Evolutionary conservation across 257 asterid species (phyloP), one percentile per base, ranked within the genome.

Genomic region (Osmanthus fragrans): DNA sequence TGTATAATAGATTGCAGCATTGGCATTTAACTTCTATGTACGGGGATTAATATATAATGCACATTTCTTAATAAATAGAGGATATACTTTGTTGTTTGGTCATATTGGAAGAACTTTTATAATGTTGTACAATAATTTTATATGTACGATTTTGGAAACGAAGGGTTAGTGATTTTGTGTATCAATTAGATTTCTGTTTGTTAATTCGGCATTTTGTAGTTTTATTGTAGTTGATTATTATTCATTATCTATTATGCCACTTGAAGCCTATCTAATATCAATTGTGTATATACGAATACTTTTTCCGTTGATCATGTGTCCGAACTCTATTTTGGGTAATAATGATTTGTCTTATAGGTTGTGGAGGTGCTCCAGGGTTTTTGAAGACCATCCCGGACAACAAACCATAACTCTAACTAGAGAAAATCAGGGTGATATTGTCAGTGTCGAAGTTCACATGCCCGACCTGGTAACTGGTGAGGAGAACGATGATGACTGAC

Each of bases 361-460:
- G 93, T 82, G 81, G 88, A 80, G 67, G 77, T 85, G 73, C 96
- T 94, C 4, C 77, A 70, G 80, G 87, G 74, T 15, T 91, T 92
- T 94, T 39, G 92, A 91, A 76, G 95, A 92, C 84, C 66, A 84
- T 47, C 91, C 89, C 0, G 97, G 97, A 42, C 85, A 77, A 76
- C 90, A 88, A 77, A 92, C 92, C 7, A 29, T 92, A n/a, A 89
- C 92, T 8, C 84, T 94, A 29, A 84, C 84, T 73, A 85, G 97
- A 71, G 88, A 80, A 5, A 90, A 87, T 75, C 81, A 90, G 23
- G 97, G 92, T 72, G 97, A 94, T 86, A 80, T 67, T 70, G 84
- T 94, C 51, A 75, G 40, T 0, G 90, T 92, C 8, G 95, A 91
- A 85, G 99, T 92, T 78, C 84, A 85, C 84, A 92, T 91, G 95